These are phyloP conservation scores for Tuber melanosporum DNA, from an alignment of 495 filamentous ascomycete species.

Conservation along the genomic window DNA sequence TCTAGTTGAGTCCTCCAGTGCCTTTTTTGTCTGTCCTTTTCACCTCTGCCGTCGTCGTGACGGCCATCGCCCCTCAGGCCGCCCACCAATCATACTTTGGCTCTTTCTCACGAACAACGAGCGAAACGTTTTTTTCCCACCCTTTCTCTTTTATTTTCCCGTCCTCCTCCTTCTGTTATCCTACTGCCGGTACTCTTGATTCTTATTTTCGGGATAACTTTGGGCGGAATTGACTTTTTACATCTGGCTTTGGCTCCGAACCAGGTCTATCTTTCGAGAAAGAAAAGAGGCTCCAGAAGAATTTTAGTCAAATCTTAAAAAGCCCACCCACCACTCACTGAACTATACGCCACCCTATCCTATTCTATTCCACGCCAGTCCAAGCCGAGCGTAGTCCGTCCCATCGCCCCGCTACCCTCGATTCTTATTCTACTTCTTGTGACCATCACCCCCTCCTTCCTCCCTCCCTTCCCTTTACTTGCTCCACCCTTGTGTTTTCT, in stretches of 20 bases:
- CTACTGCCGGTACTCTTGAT: background rate
- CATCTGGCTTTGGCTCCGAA: background rate
- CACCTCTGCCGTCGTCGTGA: background rate
- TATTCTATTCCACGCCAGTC: background rate
- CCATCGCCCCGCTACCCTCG: conserved; percentile 32
- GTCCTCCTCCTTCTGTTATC: background rate
- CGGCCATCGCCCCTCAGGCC: background rate
- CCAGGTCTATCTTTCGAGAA: background rate
- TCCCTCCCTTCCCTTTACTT: conserved; percentile 5
- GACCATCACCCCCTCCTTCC: conserved; percentile 18
- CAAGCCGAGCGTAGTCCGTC: conserved; percentile 20
- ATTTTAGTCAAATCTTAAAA: background rate
- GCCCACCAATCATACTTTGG: background rate
- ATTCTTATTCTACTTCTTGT: conserved; percentile 35
- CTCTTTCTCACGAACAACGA: background rate
- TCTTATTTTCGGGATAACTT: background rate
- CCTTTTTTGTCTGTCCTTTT: background rate
- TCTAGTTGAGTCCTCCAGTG: background rate
- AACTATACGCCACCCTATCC: background rate
- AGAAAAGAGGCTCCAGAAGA: background rate
- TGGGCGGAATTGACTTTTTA: background rate
- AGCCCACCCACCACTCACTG: background rate
- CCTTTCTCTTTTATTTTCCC: background rate
- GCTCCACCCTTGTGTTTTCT: conserved; percentile 19
- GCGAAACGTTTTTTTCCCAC: background rate